Base-by-base conservation (phyloP, 1,284 basidiomycete species). In the Pascua sp. region DNA sequence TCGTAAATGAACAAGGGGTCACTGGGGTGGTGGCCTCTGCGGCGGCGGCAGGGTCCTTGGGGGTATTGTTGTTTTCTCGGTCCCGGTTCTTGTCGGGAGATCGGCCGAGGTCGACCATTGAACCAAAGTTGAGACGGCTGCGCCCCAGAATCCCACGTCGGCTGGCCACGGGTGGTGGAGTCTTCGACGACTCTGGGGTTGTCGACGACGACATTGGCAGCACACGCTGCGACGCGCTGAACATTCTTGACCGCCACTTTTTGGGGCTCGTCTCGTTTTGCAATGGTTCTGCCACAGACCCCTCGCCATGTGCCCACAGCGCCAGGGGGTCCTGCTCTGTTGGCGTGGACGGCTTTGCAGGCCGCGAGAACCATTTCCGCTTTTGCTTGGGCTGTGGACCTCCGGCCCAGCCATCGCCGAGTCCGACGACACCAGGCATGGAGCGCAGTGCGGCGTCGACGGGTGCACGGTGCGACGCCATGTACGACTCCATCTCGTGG, bases 331-430 rank as follows among this genome's bases (percentile, higher is more conserved):
- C 59, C 2, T 53, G 46, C n/a, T 53, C 56, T 12, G 47, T 41
- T 36, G 44, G 46, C 11, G 38, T 15, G 17, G 17, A 16, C 11
- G 36, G 18, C 42, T 53, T 43, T 12, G 54, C 52, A 39, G 44
- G 39, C 17, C 55, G 47, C 17, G 47, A 42, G 39, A 59, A 59
- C 60, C 60, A 62, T 11, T 51, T 17, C 12, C 32, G 40, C 51
- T 58, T 61, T 3, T 48, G 48, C 38, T 59, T 52, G 9, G 41
- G 32, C 16, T 51, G 55, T 8, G 56, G 56, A 32, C 67, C 69
- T 38, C 70, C 66, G 11, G 68, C 68, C 72, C 72, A 74, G 11
- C 72, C 72, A 43, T 74, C 72, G 9, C 72, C 72, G 2, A 74
- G 50, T 5, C 70, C 70, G 2, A 70, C 59, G n/a, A 74, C 66